Base-by-base conservation (phyloP, 352 stramenopile genomes). In the Phytophthora pisi region DNA sequence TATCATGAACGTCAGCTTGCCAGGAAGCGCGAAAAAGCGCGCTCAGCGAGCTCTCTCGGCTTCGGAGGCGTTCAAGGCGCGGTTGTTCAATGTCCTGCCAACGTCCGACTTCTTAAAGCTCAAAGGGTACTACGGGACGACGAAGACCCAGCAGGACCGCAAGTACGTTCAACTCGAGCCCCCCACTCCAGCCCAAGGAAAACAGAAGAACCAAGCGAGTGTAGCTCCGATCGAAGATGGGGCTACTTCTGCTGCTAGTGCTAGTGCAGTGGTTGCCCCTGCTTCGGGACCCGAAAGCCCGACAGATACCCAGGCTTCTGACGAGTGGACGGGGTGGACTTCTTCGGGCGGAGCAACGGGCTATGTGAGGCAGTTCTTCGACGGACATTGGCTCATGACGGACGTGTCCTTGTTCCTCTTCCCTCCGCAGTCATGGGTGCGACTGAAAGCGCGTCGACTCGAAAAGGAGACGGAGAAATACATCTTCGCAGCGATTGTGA, bases 401-500 rank as follows among this genome's bases (percentile, higher is more conserved):
- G 88, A 95, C 51, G 82, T 93, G 0, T 94, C 88, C 3, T 57
- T 93, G 13, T 95, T 94, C 51, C 18, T 93, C 0, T 95, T 95
- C 46, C 82, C 84, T 34, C 82, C 77, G 0, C 74, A 95, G 45
- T 93, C 83, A 2, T 75, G 78, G 36, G 77, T 95, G 16, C 85
- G 88, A 6, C 56, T 91, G 20, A 86, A 77, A 58, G 92, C 86
- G 57, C 84, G 78, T 34, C 75, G 81, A 18, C 68, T 93, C 8
- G 86, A 95, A 45, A 92, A 91, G 49, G 84, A 93, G 51, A 95
- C 81, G 0, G 88, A 95, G 53, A 92, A 90, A 60, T 95, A 92
- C 36, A 93, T 95, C 51, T 95, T 92, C 50, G 75, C 79, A 0
- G 86, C 74, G 0, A 95, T 95, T 38, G 84, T 94, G 46, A 84